Conservation (phyloP, 805 yeast genomes). For the Wickerhamomyces queroliae region DNA sequence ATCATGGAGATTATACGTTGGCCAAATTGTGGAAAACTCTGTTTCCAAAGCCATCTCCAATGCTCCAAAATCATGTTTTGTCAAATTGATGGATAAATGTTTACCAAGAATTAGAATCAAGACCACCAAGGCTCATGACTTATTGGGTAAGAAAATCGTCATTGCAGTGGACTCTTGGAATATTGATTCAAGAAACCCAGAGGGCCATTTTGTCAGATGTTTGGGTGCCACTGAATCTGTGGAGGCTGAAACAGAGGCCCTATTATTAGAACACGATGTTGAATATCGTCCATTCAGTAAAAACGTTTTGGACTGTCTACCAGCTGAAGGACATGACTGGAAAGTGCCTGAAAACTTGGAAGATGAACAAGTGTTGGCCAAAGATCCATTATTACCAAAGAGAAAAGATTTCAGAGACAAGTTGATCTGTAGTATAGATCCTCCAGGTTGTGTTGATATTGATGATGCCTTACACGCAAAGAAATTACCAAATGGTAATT, state of each 20-base stretch:
- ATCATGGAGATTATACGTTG: conserved; percentile 95
- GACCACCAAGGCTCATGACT: conserved; percentile 79
- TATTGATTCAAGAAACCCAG: conserved; percentile 73
- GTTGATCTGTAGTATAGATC: conserved; percentile 92
- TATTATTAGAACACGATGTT: conserved; percentile 89
- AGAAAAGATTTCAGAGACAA: conserved; percentile 86
- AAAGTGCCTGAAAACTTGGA: conserved; percentile 64
- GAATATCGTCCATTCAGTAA: conserved; percentile 95
- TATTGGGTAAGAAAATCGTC: conserved; percentile 86
- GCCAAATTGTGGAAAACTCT: conserved; percentile 80
- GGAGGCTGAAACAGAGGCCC: conserved; percentile 94
- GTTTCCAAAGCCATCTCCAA: conserved; percentile 54
- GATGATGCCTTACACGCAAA: conserved; percentile 96
- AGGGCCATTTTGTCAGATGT: conserved; percentile 89
- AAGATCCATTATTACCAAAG: conserved; percentile 41
- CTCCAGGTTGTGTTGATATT: conserved; percentile 97
- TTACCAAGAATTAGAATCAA: conserved; percentile 83
- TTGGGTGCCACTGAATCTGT: conserved; percentile 89
- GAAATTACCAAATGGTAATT: conserved; percentile 82
- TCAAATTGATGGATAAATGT: conserved; percentile 81
- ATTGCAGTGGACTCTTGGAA: conserved; percentile 95
- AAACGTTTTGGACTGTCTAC: conserved; percentile 86
- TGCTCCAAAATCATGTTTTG: conserved; percentile 74
- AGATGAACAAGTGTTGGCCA: conserved; percentile 46
- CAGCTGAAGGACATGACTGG: conserved; percentile 93